These are phyloP conservation scores for Pseudovirgaria hyperparasitica DNA, from an alignment of 2,329 filamentous ascomycete genomes.

Conservation along the genomic window DNA sequence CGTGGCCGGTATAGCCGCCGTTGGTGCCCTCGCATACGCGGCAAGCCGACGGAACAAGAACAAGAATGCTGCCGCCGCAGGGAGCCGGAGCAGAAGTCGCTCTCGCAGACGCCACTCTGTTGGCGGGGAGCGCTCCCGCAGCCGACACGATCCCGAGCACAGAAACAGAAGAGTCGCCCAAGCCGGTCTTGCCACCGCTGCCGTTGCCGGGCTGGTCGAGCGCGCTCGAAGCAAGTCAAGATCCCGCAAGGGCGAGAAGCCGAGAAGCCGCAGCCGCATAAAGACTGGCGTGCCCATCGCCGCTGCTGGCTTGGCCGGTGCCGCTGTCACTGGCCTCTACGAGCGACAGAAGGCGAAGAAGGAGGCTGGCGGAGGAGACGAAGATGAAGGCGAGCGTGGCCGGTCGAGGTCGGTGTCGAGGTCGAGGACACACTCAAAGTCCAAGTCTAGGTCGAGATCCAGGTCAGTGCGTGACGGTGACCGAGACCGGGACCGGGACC, in stretches of 20 bases:
- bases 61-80: slow-evolving; percentile 31
- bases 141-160: slow-evolving; percentile 32
- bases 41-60: slow-evolving; percentile 35
- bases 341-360: slow-evolving; percentile 51
- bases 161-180: slow-evolving; percentile 47
- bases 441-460: slow-evolving; percentile 30
- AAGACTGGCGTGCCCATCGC: slow-evolving; percentile 46
- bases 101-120: slow-evolving; percentile 29
- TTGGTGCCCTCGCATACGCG: slow-evolving; percentile 45
- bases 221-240: slow-evolving; percentile 45
- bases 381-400: slow-evolving; percentile 35
- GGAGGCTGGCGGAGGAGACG: too few relatives aligned
- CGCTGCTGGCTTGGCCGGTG: slow-evolving; percentile 47
- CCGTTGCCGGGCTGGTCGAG: slow-evolving; percentile 48
- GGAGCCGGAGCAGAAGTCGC: slow-evolving; percentile 35
- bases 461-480: slow-evolving; percentile 32
- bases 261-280: slow-evolving; percentile 41
- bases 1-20: slow-evolving; percentile 47
- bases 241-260: slow-evolving; percentile 34
- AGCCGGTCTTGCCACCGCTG: slow-evolving; percentile 49
- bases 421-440: slow-evolving; percentile 19
- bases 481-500: slow-evolving; percentile 26
- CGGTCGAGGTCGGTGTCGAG: too few relatives aligned
- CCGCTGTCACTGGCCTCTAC: slow-evolving; percentile 48
- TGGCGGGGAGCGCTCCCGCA: slow-evolving; percentile 9